Conservation (phyloP, 2,329 filamentous ascomycete genomes). For the Grosmannia huntii region DNA sequence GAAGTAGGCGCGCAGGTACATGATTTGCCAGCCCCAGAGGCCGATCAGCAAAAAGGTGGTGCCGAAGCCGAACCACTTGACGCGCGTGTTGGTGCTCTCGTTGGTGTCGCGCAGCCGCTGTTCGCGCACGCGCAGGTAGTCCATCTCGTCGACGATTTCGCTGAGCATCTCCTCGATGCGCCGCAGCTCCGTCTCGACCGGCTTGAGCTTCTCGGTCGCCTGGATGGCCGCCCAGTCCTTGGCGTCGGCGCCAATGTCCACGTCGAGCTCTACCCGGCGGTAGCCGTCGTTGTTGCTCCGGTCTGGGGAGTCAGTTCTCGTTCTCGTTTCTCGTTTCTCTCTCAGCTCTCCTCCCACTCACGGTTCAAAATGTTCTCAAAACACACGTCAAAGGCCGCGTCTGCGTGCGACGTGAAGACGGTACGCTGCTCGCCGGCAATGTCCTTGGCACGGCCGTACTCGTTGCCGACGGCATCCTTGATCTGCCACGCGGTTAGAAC, state of each 20-base stretch:
- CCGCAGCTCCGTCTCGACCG: slow-evolving; percentile 85
- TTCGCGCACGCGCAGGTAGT: slow-evolving; percentile 80
- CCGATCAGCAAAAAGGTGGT: slow-evolving; percentile 86
- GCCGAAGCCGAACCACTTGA: slow-evolving; percentile 95
- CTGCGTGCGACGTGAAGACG: slow-evolving; percentile 84
- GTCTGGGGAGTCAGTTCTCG: too few relatives aligned
- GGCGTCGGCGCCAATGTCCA: slow-evolving; percentile 92
- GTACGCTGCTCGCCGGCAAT: slow-evolving; percentile 84
- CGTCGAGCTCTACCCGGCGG: slow-evolving; percentile 78
- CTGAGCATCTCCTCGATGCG: slow-evolving; percentile 81
- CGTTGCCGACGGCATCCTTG: slow-evolving; percentile 87
- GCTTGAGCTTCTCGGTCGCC: slow-evolving; percentile 93
- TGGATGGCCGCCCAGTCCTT: slow-evolving; percentile 98
- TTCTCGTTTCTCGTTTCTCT: too few relatives aligned
- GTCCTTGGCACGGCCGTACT: slow-evolving; percentile 85
- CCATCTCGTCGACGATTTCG: slow-evolving; percentile 90
- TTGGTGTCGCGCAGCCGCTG: slow-evolving; percentile 97
- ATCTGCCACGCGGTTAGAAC: slow-evolving; percentile 49
- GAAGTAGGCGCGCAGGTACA: slow-evolving; percentile 97
- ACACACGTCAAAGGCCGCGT: slow-evolving; percentile 92
- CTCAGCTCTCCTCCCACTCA: too few relatives aligned
- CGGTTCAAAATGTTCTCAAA: slow-evolving; percentile 69
- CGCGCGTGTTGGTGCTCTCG: slow-evolving; percentile 96
- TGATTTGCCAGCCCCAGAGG: slow-evolving; percentile 91
- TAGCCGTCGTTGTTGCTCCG: slow-evolving; percentile 31